phyloP scores from a whole-genome alignment of 2,329 filamentous ascomycete genomes.

The Aspergillus sergii region DNA sequence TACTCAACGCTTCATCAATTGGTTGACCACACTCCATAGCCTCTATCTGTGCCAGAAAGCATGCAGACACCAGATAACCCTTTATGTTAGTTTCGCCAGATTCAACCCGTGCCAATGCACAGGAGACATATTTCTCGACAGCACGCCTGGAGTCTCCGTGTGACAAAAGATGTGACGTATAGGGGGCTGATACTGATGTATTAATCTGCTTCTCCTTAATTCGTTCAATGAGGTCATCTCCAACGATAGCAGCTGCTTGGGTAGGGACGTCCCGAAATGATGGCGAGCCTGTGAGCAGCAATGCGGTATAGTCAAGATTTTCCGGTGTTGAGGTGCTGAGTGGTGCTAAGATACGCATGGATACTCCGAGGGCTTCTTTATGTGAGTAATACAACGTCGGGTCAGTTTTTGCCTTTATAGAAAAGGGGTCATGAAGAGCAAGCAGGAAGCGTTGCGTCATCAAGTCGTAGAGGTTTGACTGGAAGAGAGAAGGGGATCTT shows the following conservation, averaged over 20 bases:
- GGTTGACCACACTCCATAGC: not conserved
- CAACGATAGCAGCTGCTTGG: not conserved
- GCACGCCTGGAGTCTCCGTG: not conserved
- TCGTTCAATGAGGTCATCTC: not conserved
- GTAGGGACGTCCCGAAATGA: conserved; percentile 8
- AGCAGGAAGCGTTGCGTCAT: conserved; percentile 13
- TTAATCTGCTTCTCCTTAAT: not conserved
- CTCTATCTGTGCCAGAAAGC: not conserved
- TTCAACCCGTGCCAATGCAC: not conserved
- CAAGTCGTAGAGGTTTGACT: conserved; percentile 5
- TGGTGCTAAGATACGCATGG: not conserved
- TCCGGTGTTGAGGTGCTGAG: not conserved
- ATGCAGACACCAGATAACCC: not conserved
- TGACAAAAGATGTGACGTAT: not conserved
- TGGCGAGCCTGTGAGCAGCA: conserved; percentile 4
- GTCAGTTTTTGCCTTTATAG: conserved; percentile 5
- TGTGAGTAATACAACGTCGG: conserved; percentile 8
- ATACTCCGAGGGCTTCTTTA: not conserved
- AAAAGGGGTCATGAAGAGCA: conserved; percentile 9
- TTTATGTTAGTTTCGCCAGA: not conserved
- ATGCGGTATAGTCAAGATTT: conserved; percentile 3
- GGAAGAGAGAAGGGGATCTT: conserved; percentile 2
- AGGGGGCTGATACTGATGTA: not conserved
- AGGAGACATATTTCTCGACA: not conserved
- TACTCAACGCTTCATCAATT: not conserved